Percentiles rank a stretch among this genome's conserved stretches.
phyloP scores from a whole-genome alignment of 75 land plant genomes.

The Chamaecyparis obtusa region DNA sequence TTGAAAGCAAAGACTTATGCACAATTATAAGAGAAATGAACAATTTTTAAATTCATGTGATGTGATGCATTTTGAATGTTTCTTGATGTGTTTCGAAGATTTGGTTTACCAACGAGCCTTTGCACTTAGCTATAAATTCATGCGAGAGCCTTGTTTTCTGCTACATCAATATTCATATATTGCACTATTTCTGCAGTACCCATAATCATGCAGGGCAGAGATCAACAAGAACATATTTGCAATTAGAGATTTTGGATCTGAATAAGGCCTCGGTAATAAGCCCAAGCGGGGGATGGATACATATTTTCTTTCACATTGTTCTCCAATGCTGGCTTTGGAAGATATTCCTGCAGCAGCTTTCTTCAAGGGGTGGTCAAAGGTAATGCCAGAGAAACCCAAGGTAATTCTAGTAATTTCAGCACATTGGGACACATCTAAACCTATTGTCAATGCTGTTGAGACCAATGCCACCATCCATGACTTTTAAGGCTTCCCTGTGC shows the following conservation, averaged over 20 bases:
- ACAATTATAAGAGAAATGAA: no score
- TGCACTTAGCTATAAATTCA: no score
- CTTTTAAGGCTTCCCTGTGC: constrained; percentile 68
- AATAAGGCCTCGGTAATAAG: background rate
- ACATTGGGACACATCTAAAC: constrained; percentile 80
- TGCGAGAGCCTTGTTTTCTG: no score
- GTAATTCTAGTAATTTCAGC: constrained; percentile 74
- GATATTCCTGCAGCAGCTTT: constrained; percentile 57
- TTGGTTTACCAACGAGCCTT: no score
- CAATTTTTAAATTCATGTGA: no score
- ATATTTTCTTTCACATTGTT: constrained; percentile 82
- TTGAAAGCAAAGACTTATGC: no score
- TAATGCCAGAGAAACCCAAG: constrained; percentile 41
- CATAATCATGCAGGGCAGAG: background rate
- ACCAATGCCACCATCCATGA: constrained; percentile 60
- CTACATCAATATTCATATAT: no score
- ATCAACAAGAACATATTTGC: background rate
- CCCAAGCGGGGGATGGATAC: constrained; percentile 23
- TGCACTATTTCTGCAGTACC: background rate
- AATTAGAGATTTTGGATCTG: background rate
- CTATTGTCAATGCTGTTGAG: constrained; percentile 45
- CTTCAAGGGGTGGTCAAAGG: constrained; percentile 32
- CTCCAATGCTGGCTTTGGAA: constrained; percentile 67
- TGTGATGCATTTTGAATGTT: no score
- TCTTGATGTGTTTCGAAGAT: no score